phyloP scores from a whole-genome alignment of 768 basidiomycete genomes.

The Boletus vinaceobasis region DNA sequence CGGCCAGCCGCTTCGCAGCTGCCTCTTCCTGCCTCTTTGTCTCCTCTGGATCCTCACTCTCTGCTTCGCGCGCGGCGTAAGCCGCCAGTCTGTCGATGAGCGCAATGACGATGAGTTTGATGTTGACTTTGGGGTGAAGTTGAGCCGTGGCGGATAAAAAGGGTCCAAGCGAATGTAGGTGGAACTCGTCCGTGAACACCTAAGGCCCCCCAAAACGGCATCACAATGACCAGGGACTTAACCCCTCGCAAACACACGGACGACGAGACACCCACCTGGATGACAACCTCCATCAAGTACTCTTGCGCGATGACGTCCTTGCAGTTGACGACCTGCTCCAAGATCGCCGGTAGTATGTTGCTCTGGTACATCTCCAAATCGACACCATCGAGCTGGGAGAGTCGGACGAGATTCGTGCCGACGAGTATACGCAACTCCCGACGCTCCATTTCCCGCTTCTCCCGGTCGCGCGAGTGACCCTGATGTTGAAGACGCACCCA shows the following conservation, averaged over 20 bases:
- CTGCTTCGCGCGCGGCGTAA: constrained; percentile 95
- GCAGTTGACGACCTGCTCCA: constrained; percentile 97
- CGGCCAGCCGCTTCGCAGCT: constrained; percentile 82
- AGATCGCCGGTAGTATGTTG: constrained; percentile 83
- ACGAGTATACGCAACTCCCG: constrained; percentile 94
- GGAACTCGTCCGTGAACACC: constrained; percentile 99
- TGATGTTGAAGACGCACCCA: constrained; percentile 99
- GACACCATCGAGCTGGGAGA: constrained; percentile 94
- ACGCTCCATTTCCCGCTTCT: constrained; percentile 96
- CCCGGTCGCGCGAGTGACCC: constrained; percentile 94
- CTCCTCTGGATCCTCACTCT: constrained; percentile 94
- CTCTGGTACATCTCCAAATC: constrained; percentile 88
- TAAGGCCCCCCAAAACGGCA: constrained; percentile 24
- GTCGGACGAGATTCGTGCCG: constrained; percentile 94
- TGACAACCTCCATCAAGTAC: constrained; percentile 99
- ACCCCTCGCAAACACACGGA: background rate
- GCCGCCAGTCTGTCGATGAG: constrained; percentile 94
- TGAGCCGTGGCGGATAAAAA: constrained; percentile 96
- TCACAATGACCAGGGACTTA: background rate
- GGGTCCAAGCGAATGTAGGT: constrained; percentile 90
- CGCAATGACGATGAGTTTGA: constrained; percentile 97
- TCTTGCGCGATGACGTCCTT: constrained; percentile 99
- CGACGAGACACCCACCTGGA: constrained; percentile 66
- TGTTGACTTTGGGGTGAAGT: constrained; percentile 96
- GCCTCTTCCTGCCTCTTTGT: constrained; percentile 92